Percentiles rank a stretch among this genome's conserved stretches.
These are phyloP conservation scores for Colletotrichum aenigma DNA, from an alignment of 2,329 filamentous ascomycete species.

Conservation along the genomic window DNA sequence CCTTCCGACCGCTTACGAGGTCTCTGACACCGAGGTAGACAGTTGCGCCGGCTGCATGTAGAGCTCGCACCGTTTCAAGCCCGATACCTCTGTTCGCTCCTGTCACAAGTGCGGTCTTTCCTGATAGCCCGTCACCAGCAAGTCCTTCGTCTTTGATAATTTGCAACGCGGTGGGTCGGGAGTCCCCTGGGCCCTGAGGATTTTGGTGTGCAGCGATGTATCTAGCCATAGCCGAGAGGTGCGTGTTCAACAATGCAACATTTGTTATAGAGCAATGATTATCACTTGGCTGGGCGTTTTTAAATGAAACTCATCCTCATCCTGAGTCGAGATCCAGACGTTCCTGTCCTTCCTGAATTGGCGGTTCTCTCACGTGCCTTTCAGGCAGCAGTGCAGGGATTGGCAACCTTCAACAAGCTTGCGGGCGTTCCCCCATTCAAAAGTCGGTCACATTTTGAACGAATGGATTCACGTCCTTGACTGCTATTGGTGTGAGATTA, in stretches of 20 bases:
- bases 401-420: not conserved
- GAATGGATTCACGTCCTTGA: not conserved
- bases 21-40: constrained; percentile 39
- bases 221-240: not conserved
- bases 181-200: constrained; percentile 37
- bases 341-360: not conserved
- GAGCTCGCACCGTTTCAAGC: constrained; percentile 38
- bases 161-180: constrained; percentile 43
- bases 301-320: rapidly evolving
- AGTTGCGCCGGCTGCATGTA: constrained; percentile 38
- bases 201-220: not conserved
- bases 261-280: rapidly evolving
- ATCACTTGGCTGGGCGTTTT: not conserved
- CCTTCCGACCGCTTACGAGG: constrained; percentile 32
- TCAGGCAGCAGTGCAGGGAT: not conserved
- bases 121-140: constrained; percentile 29
- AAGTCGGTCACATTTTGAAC: not conserved
- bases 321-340: not conserved
- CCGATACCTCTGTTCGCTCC: constrained; percentile 41
- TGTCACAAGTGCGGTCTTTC: constrained; percentile 40
- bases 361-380: not conserved
- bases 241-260: not conserved
- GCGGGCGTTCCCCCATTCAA: rapidly evolving
- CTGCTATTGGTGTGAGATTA: not conserved
- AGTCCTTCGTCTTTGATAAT: constrained; percentile 40